Evolutionary conservation across 768 basidiomycete species (phyloP), one percentile per base, ranked within the genome.

Genomic region (Russula sp.): DNA sequence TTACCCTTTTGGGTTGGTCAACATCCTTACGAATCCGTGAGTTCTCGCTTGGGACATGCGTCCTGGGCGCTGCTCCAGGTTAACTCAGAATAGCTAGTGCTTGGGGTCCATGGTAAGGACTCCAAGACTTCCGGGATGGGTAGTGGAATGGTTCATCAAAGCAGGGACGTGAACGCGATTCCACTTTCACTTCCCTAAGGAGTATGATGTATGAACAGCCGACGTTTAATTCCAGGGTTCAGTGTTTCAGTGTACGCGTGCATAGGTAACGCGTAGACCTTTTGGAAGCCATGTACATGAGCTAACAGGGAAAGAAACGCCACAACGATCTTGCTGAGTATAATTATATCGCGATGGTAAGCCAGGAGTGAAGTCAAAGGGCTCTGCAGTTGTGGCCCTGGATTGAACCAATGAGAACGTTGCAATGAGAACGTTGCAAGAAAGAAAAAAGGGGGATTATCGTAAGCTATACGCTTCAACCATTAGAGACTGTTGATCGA

Each of bases 51-150:
- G 42, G 22, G 51, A 22, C 59, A 61, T 44, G 51, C 22, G 30
- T 36, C 51, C 38, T 54, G 28, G n/a, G 48, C 36, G 58, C 52
- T 53, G 42, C 60, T 48, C 46, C 46, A 48, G 46, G n/a, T 48
- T 48, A 48, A 48, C 46, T 42, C 44, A 32, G 40, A 20, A n/a
- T 22, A 11, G 49, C 24, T 18, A 28, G 49, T 18, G 14, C 26
- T 22, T 48, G 22, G 46, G 6, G 34, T 54, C 42, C 42, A 44
- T 20, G 42, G 34, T 6, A 36, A 44, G 5, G 28, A 10, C 24
- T 24, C 16, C 24, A n/a, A 22, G 49, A 42, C 10, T 46, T 54
- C 40, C 50, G 10, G 42, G 26, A 32, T 26, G 56, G 10, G 5
- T 30, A 22, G 24, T 8, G 13, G 36, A 13, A 46, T 16, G 32